These are phyloP conservation scores for Moesziomyces antarcticus DNA, from an alignment of 1,284 basidiomycete species.

Conservation along the genomic window DNA sequence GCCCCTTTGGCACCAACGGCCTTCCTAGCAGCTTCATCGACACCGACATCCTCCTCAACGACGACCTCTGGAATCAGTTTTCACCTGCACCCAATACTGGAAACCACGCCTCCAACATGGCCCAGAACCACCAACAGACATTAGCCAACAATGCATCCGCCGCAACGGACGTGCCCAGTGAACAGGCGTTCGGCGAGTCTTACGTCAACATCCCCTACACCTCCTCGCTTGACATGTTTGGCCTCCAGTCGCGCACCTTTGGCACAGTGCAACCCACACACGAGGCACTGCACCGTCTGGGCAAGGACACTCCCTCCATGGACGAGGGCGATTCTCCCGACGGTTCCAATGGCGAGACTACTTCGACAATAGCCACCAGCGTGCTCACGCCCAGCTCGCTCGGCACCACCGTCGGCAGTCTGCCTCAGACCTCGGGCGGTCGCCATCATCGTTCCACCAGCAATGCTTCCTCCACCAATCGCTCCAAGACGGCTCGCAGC, in stretches of 20 bases:
- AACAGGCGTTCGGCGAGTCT: conserved; percentile 33
- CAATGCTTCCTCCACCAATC: conserved; percentile 36
- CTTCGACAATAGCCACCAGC: conserved; percentile 49
- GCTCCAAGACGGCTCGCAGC: conserved; percentile 42
- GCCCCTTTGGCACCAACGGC: conserved; percentile 31
- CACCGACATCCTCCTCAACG: conserved; percentile 54
- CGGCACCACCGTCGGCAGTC: conserved; percentile 37
- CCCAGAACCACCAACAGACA: conserved; percentile 13
- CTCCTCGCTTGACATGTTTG: conserved; percentile 36
- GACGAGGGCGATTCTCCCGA: conserved; percentile 53
- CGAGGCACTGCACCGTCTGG: conserved; percentile 29
- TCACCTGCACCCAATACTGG: conserved; percentile 20
- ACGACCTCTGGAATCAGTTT: conserved; percentile 52
- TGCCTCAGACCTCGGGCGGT: conserved; percentile 22
- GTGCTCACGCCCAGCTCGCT: conserved; percentile 46
- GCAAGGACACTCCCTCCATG: conserved; percentile 44
- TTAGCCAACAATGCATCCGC: conserved; percentile 1
- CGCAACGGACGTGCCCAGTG: conserved; percentile 6
- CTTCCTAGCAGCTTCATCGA: conserved; percentile 53
- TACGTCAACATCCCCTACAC: conserved; percentile 49
- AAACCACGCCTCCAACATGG: conserved; percentile 15
- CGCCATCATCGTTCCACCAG: conserved; percentile 42
- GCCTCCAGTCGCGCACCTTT: conserved; percentile 29
- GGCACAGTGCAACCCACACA: conserved; percentile 19
- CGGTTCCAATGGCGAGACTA: conserved; percentile 50